Evolutionary conservation across 2,329 filamentous ascomycete species (phyloP).

Genomic region (Dothideomycetes sp.): DNA sequence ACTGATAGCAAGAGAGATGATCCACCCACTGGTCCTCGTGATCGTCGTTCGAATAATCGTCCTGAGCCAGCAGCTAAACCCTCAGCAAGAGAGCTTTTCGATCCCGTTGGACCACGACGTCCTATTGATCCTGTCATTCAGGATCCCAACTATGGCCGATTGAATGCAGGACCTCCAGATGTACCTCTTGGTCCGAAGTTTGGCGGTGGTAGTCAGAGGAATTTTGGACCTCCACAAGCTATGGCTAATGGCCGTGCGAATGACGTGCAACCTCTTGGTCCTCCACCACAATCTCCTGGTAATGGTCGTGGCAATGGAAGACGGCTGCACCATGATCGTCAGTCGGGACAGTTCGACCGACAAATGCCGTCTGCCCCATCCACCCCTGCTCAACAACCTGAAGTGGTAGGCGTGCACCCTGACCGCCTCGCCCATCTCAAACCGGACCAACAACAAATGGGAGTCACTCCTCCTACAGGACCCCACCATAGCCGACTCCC

Average conservation of each 20-base stretch:
- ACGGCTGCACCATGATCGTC: constrained; percentile 18
- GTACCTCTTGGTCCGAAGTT: constrained; percentile 47
- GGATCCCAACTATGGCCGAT: constrained; percentile 41
- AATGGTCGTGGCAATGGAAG: constrained; percentile 13
- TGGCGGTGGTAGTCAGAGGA: constrained; percentile 32
- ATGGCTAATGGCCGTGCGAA: constrained; percentile 12
- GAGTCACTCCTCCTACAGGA: constrained; percentile 21
- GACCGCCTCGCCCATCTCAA: constrained; percentile 15
- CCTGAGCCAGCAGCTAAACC: constrained; percentile 18
- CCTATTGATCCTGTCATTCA: constrained; percentile 32
- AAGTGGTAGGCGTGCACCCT: constrained; percentile 19
- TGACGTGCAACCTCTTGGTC: constrained; percentile 14
- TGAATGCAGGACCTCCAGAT: constrained; percentile 39
- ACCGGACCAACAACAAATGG: constrained; percentile 1
- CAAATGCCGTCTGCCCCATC: constrained; percentile 15
- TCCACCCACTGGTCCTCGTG: constrained; percentile 45
- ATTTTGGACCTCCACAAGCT: constrained; percentile 28
- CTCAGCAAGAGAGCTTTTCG: constrained; percentile 29
- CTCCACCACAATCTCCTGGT: constrained; percentile 21
- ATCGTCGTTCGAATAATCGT: constrained; percentile 26
- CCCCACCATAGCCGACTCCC: constrained; percentile 20
- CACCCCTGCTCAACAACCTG: constrained; percentile 17
- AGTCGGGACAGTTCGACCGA: constrained; percentile 16
- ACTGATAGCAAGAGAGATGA: constrained; percentile 26
- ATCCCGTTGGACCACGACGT: constrained; percentile 18